These are phyloP conservation scores for Mycena polygramma DNA, from an alignment of 768 basidiomycete species.

Conservation along the genomic window DNA sequence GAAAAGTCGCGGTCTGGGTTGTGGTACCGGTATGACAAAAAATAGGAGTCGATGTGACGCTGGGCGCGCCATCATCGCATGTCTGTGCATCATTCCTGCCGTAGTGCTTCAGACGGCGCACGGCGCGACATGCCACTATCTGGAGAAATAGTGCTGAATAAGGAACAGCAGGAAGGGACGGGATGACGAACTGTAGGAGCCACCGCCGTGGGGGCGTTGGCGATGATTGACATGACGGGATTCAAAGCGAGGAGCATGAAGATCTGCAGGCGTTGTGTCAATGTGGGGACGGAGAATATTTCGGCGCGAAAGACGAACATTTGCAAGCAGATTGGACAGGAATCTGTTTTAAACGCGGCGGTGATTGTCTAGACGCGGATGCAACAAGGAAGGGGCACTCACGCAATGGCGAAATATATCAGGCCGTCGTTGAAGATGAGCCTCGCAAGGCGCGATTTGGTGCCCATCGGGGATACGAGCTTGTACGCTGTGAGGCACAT, in stretches of 20 bases:
- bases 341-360: slow-evolving; percentile 57
- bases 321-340: slow-evolving; percentile 73
- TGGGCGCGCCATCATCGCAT: slow-evolving; percentile 48
- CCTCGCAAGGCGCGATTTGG: slow-evolving; percentile 68
- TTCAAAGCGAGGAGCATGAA: slow-evolving; percentile 70
- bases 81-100: slow-evolving; percentile 33
- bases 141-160: slow-evolving; percentile 32
- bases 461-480: slow-evolving; percentile 59
- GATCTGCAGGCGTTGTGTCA: slow-evolving; percentile 43
- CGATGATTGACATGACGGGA: slow-evolving; percentile 67
- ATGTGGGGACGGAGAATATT: slow-evolving; percentile 10
- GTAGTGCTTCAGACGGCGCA: slow-evolving; percentile 68
- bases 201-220: slow-evolving; percentile 70
- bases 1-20: no score
- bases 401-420: slow-evolving; percentile 81
- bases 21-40: slow-evolving; percentile 59
- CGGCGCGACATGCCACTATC: slow-evolving; percentile 65
- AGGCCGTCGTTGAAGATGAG: slow-evolving; percentile 81
- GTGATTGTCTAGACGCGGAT: slow-evolving; percentile 34
- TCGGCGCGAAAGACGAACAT: slow-evolving; percentile 44
- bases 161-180: slow-evolving; percentile 36
- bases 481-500: slow-evolving; percentile 73
- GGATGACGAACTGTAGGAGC: slow-evolving; percentile 75
- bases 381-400: slow-evolving; percentile 42
- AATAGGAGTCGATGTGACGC: slow-evolving; percentile 68